These are phyloP conservation scores for Aspergillus sp. DNA, from an alignment of 2,329 filamentous ascomycete genomes.

Conservation along the genomic window DNA sequence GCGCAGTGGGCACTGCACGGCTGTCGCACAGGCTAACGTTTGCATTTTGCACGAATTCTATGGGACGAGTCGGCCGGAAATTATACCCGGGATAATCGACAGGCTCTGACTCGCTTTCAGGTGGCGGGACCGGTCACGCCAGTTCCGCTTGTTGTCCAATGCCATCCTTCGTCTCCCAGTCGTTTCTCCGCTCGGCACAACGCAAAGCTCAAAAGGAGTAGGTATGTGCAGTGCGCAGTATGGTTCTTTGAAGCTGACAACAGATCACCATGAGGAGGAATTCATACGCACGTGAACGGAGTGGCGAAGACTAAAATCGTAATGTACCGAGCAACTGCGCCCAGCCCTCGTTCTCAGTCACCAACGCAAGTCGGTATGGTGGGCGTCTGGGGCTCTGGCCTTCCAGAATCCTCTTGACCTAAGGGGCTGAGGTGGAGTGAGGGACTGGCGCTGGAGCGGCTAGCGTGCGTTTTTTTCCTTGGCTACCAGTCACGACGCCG, in stretches of 20 bases:
- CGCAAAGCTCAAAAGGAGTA: background rate
- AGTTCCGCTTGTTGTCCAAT: background rate
- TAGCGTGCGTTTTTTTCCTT: background rate
- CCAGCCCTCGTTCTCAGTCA: too few relatives aligned
- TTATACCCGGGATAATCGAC: constrained; percentile 9
- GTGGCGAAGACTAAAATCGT: background rate
- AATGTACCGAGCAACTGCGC: background rate
- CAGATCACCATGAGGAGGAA: background rate
- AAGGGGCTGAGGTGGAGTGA: background rate
- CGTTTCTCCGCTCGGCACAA: background rate
- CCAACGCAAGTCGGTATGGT: background rate
- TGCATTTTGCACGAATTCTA: constrained; percentile 13
- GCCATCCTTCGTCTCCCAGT: background rate
- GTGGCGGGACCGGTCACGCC: background rate
- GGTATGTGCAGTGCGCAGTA: background rate
- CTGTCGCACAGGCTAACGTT: background rate
- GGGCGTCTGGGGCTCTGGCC: background rate
- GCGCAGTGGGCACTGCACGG: background rate
- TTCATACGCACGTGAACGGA: background rate
- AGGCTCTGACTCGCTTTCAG: constrained; percentile 1
- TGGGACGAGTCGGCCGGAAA: constrained; percentile 7
- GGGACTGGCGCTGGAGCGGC: background rate
- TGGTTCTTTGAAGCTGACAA: background rate
- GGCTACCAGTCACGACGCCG: background rate
- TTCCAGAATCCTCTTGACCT: background rate